A percentile compares a stretch with the other conserved stretches of the same genome.
Conservation (phyloP, 2,329 filamentous ascomycete genomes). For the Penicillium palitans region DNA sequence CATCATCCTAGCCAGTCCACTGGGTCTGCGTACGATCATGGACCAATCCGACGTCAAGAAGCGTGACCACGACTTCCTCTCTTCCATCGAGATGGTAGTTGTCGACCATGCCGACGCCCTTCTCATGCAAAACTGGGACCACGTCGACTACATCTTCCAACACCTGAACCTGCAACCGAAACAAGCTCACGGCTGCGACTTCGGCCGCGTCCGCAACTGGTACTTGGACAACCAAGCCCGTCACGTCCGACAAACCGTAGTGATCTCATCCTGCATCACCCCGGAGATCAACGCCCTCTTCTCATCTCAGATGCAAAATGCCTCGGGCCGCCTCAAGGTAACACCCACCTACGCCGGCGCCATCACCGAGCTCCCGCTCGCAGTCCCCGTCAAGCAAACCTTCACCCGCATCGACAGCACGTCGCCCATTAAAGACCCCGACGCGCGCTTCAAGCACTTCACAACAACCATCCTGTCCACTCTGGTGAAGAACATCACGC, state of each 20-base stretch:
- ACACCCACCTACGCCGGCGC: slow-evolving; percentile 68
- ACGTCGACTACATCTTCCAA: slow-evolving; percentile 86
- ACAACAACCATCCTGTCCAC: slow-evolving; percentile 75
- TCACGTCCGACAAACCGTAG: slow-evolving; percentile 79
- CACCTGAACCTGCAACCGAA: slow-evolving; percentile 89
- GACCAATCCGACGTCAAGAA: slow-evolving; percentile 72
- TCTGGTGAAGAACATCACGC: slow-evolving; percentile 61
- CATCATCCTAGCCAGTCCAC: slow-evolving; percentile 85
- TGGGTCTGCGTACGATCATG: slow-evolving; percentile 87
- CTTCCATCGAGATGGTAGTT: slow-evolving; percentile 86
- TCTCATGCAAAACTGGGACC: slow-evolving; percentile 98
- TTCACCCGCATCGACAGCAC: slow-evolving; percentile 81
- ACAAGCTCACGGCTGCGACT: slow-evolving; percentile 89
- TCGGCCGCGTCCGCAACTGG: slow-evolving; percentile 84
- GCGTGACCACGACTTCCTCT: slow-evolving; percentile 83
- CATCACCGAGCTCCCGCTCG: slow-evolving; percentile 67
- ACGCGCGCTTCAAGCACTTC: slow-evolving; percentile 89
- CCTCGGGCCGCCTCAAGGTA: slow-evolving; percentile 74
- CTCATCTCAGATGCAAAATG: slow-evolving; percentile 74
- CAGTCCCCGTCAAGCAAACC: slow-evolving; percentile 74
- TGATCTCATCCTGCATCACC: slow-evolving; percentile 79
- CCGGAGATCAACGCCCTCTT: slow-evolving; percentile 83
- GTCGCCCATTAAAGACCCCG: slow-evolving; percentile 73
- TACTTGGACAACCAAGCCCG: slow-evolving; percentile 86
- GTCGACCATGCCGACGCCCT: slow-evolving; percentile 91